Base-by-base conservation (phyloP, 1,284 basidiomycete genomes). In the Sutorius eximius region DNA sequence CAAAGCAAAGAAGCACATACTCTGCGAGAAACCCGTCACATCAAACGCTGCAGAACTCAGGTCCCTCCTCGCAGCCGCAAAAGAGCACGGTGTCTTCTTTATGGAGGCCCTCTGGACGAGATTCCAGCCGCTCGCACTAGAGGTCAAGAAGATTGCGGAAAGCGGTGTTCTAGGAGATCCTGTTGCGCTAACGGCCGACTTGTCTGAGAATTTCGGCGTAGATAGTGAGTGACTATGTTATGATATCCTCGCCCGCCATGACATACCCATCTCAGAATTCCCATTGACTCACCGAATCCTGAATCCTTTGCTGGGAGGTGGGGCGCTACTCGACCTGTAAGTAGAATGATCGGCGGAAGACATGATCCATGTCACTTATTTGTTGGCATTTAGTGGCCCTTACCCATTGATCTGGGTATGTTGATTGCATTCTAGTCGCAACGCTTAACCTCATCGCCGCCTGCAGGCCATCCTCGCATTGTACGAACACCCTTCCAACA, bases 61-160 rank as follows among this genome's bases (percentile, higher is more conserved):
- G 42, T 82, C 85, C 48, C 78, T 96, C 32, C 72, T 92, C 22
- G 71, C 74, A 9, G 80, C 92, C 22, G 93, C 94, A 0, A 87
- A 86, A 68, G 81, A 89, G 69, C 77, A 87, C 61, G 81, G 84
- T 13, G 78, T 92, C 2, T 95, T 95, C 77, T 83, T 95, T 63
- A 94, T 95, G 92, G 93, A 94, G 73, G 92, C 86, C 3, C 78
- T 92, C 70, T 89, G 85, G 87, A 92, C 89, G 9, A 78, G 89
- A 29, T 92, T 91, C 75, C 86, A 87, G 53, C 89, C 89, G 5
- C 77, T 89, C 53, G 75, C 77, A 8, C 62, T 77, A n/a, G 87
- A 86, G 55, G 73, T 91, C 46, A 86, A 87, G 71, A 77, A 78
- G 58, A 72, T 89, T 45, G 77, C 82, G 0, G 82, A 88, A 49